These are phyloP conservation scores for Microcyclospora pomicola DNA, from an alignment of 2,329 filamentous ascomycete genomes.

Conservation along the genomic window DNA sequence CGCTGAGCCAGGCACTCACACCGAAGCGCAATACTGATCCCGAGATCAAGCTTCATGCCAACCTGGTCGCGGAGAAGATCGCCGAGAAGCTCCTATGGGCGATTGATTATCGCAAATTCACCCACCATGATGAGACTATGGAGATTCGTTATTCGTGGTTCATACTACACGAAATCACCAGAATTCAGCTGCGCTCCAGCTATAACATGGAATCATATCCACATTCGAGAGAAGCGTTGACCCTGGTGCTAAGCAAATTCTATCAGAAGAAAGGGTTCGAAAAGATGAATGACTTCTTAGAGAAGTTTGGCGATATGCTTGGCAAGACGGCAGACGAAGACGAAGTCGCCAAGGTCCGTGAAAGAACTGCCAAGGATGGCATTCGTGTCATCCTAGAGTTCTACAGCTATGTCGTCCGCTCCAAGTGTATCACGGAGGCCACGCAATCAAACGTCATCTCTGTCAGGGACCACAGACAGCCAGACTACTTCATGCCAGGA, in stretches of 20 bases:
- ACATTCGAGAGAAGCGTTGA: slow-evolving; percentile 30
- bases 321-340: slow-evolving; percentile 29
- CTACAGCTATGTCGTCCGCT: slow-evolving; percentile 61
- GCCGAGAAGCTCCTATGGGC: slow-evolving; percentile 41
- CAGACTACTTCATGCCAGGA: slow-evolving; percentile 49
- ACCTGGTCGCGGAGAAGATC: slow-evolving; percentile 51
- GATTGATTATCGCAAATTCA: slow-evolving; percentile 13
- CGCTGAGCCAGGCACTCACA: slow-evolving; percentile 67
- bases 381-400: slow-evolving; percentile 77
- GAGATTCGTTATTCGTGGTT: slow-evolving; percentile 13
- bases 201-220: slow-evolving; percentile 12
- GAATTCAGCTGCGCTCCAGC: slow-evolving; percentile 14
- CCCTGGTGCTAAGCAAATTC: slow-evolving; percentile 74
- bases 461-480: slow-evolving; percentile 29
- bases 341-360: slow-evolving; percentile 1
- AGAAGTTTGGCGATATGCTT: slow-evolving; percentile 15
- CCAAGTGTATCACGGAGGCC: slow-evolving; percentile 70
- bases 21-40: slow-evolving; percentile 54
- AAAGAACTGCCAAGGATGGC: slow-evolving; percentile 10
- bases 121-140: slow-evolving; percentile 9
- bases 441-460: slow-evolving; percentile 45
- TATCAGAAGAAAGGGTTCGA: slow-evolving; percentile 67
- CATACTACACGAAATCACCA: slow-evolving; percentile 10
- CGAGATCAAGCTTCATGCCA: slow-evolving; percentile 47
- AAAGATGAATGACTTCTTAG: slow-evolving; percentile 44